Percentiles rank a stretch among this genome's conserved stretches.
Conservation (phyloP, 2,329 filamentous ascomycete species). For the Alternaria arbusti region DNA sequence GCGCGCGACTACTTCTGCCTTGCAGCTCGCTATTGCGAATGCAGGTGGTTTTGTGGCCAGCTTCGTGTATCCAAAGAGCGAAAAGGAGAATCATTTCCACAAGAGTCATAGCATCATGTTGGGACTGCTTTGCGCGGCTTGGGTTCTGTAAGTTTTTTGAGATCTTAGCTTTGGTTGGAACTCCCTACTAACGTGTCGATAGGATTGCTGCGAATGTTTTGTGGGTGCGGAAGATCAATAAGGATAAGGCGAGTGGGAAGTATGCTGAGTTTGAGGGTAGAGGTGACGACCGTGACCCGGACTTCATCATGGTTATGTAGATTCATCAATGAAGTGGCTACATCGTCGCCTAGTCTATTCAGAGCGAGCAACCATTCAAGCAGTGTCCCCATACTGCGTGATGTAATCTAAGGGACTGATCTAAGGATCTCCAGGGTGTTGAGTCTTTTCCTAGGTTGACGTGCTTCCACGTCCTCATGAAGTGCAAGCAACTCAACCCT, state of each 20-base stretch:
- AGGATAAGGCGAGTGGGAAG: conserved; percentile 66
- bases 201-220: conserved; percentile 67
- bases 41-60: conserved; percentile 70
- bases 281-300: conserved; percentile 69
- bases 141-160: conserved; percentile 64
- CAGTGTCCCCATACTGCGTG: too few relatives aligned
- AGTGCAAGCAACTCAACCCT: neutral
- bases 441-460: too few relatives aligned
- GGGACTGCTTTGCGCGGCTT: conserved; percentile 65
- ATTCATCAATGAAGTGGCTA: neutral
- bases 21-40: conserved; percentile 72
- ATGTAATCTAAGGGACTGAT: too few relatives aligned
- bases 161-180: neutral
- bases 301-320: conserved; percentile 66
- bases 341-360: neutral
- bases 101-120: conserved; percentile 68
- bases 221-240: conserved; percentile 69
- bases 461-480: neutral
- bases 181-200: neutral
- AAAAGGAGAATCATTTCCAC: conserved; percentile 63
- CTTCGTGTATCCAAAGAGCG: conserved; percentile 65
- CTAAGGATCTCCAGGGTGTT: too few relatives aligned
- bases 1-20: conserved; percentile 68
- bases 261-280: conserved; percentile 63
- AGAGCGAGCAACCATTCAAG: neutral